Evolutionary conservation across 23 red algal genomes (phyloP).

Genomic region (Gracilaria caudata): DNA sequence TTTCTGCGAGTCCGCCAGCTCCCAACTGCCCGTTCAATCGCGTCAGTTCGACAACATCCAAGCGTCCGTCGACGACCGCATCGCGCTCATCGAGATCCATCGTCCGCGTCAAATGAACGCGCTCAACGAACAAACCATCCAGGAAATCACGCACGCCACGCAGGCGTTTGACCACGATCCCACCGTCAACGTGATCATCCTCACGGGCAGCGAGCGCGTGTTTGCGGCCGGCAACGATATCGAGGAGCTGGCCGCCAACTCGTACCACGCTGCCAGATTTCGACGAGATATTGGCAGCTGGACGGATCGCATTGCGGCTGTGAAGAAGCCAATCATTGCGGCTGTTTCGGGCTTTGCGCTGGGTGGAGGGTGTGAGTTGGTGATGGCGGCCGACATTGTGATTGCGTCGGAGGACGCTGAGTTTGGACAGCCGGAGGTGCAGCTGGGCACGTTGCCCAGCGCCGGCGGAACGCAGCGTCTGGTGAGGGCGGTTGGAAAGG

Average conservation of each 20-base stretch:
- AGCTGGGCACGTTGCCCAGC: conserved; percentile 89
- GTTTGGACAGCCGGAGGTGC: conserved; percentile 98
- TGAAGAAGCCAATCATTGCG: conserved; percentile 87
- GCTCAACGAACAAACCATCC: conserved; percentile 71
- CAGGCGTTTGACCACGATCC: conserved; percentile 73
- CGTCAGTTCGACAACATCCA: conserved; percentile 70
- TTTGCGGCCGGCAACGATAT: conserved; percentile 98
- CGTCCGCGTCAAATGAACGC: conserved; percentile 86
- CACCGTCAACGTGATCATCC: conserved; percentile 86
- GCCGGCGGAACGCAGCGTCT: conserved; percentile 98
- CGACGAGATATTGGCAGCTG: conserved; percentile 66
- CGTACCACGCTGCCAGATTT: conserved; percentile 59
- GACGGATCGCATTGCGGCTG: conserved; percentile 72
- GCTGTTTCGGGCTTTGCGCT: conserved; percentile 97
- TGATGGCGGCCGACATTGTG: conserved; percentile 91
- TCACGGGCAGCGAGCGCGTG: conserved; percentile 85
- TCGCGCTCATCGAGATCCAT: conserved; percentile 84
- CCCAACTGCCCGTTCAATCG: conserved; percentile 36
- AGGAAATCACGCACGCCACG: conserved; percentile 82
- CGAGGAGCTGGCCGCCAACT: conserved; percentile 75
- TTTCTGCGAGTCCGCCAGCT: conserved; percentile 22
- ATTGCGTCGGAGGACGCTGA: conserved; percentile 83
- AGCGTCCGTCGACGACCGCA: conserved; percentile 42
- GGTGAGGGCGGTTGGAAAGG: conserved; percentile 93
- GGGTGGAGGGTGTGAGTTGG: conserved; percentile 96